phyloP scores from a whole-genome alignment of 2,329 filamentous ascomycete species.

The Penicillium sp. region DNA sequence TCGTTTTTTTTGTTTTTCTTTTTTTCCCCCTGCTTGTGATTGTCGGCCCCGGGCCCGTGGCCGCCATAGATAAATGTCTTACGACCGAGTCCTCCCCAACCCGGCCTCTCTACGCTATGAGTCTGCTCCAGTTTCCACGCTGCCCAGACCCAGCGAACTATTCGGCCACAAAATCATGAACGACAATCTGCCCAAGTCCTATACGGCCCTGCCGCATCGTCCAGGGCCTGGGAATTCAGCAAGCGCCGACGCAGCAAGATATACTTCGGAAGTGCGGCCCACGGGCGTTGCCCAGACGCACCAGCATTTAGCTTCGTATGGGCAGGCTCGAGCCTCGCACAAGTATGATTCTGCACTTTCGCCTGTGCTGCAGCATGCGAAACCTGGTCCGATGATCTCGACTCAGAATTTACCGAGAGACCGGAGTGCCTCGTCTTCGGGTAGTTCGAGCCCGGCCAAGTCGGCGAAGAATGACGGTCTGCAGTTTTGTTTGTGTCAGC shows the following conservation, averaged over 20 bases:
- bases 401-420: conserved; percentile 29
- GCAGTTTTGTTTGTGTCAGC: conserved; percentile 69
- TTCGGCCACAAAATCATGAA: conserved; percentile 48
- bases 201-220: conserved; percentile 19
- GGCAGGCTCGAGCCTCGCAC: conserved; percentile 16
- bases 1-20: not conserved
- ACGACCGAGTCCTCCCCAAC: conserved; percentile 50
- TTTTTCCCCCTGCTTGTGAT: conserved; percentile 1
- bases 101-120: conserved; percentile 47
- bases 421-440: conserved; percentile 34
- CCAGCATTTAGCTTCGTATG: conserved; percentile 28
- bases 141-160: conserved; percentile 38
- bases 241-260: conserved; percentile 12
- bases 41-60: not conserved
- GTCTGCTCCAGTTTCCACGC: conserved; percentile 29
- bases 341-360: not conserved
- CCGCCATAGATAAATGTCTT: conserved; percentile 45
- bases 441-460: conserved; percentile 35
- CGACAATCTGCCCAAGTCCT: conserved; percentile 25
- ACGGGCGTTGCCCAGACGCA: conserved; percentile 26
- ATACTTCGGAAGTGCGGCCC: conserved; percentile 20
- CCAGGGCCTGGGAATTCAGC: conserved; percentile 11
- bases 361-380: conserved; percentile 5
- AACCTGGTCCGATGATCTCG: conserved; percentile 19
- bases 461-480: conserved; percentile 43